These are phyloP conservation scores for Pyrenophora seminiperda DNA, from an alignment of 2,329 filamentous ascomycete species.

Conservation along the genomic window DNA sequence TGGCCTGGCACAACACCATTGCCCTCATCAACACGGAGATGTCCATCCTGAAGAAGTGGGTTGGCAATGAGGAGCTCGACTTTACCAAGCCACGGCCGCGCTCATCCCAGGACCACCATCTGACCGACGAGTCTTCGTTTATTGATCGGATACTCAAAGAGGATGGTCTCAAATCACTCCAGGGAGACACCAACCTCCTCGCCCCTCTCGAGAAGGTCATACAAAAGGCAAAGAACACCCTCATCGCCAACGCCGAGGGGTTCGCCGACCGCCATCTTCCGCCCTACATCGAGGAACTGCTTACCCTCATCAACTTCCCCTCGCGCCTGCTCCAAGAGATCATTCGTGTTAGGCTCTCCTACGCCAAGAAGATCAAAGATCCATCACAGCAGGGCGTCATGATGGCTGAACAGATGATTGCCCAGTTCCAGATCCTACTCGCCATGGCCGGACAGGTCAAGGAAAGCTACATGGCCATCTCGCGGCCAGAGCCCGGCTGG, in stretches of 20 bases:
- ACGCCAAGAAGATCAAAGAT: slow-evolving; percentile 94
- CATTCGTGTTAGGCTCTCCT: slow-evolving; percentile 86
- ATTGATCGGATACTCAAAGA: slow-evolving; percentile 94
- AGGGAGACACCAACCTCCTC: slow-evolving; percentile 84
- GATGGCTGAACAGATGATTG: slow-evolving; percentile 97
- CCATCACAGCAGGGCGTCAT: slow-evolving; percentile 88
- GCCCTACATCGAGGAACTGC: slow-evolving; percentile 93
- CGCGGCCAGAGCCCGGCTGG: slow-evolving; percentile 88
- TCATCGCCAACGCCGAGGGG: slow-evolving; percentile 82
- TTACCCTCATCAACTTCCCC: slow-evolving; percentile 96
- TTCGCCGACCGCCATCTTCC: slow-evolving; percentile 91
- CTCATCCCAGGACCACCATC: slow-evolving; percentile 70
- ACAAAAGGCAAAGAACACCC: slow-evolving; percentile 86
- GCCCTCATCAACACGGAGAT: slow-evolving; percentile 95
- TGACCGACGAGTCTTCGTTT: slow-evolving; percentile 90
- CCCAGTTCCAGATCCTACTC: slow-evolving; percentile 91
- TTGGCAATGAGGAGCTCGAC: slow-evolving; percentile 93
- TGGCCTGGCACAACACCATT: slow-evolving; percentile 97
- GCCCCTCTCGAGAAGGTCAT: slow-evolving; percentile 83
- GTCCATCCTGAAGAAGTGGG: slow-evolving; percentile 90
- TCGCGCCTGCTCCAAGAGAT: slow-evolving; percentile 96
- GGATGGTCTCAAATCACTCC: slow-evolving; percentile 88
- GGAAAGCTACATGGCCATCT: slow-evolving; percentile 81
- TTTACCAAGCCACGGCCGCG: slow-evolving; percentile 77
- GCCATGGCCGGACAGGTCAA: slow-evolving; percentile 93